Conservation (phyloP, 1,284 basidiomycete genomes). For the Austroboletus novae-zelandiae region DNA sequence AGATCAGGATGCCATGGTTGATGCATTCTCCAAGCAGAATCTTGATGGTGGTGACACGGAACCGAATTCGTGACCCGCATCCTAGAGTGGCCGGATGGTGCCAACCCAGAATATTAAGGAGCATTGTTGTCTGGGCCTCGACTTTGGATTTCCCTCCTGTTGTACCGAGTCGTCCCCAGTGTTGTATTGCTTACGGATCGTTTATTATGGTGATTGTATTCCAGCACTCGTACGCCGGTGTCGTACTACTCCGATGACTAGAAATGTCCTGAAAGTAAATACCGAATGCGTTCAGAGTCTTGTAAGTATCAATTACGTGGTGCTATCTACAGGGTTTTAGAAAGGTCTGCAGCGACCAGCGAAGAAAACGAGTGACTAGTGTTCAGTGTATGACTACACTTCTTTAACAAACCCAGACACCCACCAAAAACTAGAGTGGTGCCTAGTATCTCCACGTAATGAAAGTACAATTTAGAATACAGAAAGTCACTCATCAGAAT, state of each 20-base stretch:
- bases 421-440: background rate
- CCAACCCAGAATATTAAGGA: slow-evolving; percentile 10
- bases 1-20: slow-evolving; percentile 76
- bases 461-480: slow-evolving; percentile 1
- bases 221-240: slow-evolving; percentile 2
- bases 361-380: slow-evolving; percentile 6
- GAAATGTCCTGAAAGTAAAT: background rate
- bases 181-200: slow-evolving; percentile 22
- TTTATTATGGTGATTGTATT: slow-evolving; percentile 20
- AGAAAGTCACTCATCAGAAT: background rate
- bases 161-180: slow-evolving; percentile 10
- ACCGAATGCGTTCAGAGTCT: no score
- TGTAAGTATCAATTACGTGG: no score
- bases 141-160: slow-evolving; percentile 4
- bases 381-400: background rate
- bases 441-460: background rate
- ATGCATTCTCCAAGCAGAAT: slow-evolving; percentile 67
- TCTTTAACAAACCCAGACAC: background rate
- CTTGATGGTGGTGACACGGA: slow-evolving; percentile 38
- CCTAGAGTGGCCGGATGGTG: slow-evolving; percentile 4
- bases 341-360: background rate
- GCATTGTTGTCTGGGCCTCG: slow-evolving; percentile 9
- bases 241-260: slow-evolving; percentile 1
- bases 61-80: slow-evolving; percentile 22
- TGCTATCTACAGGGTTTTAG: background rate